Percentiles rank a stretch among this genome's conserved stretches.
Conservation (phyloP, 352 stramenopile genomes). For the Globisporangium nunn region DNA sequence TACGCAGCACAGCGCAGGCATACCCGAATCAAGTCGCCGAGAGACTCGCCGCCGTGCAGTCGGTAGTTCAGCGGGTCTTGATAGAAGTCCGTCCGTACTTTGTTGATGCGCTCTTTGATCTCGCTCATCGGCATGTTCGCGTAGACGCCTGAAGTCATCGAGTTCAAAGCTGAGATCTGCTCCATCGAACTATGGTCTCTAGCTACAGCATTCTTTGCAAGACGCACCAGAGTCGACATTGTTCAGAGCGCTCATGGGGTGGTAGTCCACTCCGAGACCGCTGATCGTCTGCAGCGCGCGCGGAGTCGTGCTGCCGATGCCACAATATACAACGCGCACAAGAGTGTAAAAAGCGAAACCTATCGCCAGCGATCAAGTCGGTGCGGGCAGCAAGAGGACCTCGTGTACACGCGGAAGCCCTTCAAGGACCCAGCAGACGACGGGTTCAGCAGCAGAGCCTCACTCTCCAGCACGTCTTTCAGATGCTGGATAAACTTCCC, state of each 20-base stretch:
- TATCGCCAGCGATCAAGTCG: background rate
- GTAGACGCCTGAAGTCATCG: conserved; percentile 20
- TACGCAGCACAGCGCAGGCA: background rate
- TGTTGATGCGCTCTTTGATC: conserved; percentile 27
- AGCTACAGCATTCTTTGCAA: background rate
- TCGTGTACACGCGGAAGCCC: conserved; percentile 29
- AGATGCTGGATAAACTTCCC: conserved; percentile 20
- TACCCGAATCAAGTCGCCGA: conserved; percentile 37
- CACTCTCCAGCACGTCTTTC: conserved; percentile 18
- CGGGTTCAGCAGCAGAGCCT: conserved; percentile 1
- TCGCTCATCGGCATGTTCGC: conserved; percentile 32
- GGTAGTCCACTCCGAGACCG: conserved; percentile 29
- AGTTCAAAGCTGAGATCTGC: background rate
- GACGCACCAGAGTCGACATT: conserved; percentile 28
- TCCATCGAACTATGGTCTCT: background rate
- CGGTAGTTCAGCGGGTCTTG: conserved; percentile 44
- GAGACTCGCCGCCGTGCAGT: conserved; percentile 35
- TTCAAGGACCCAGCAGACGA: conserved; percentile 6
- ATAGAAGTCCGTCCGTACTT: conserved; percentile 30
- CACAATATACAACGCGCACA: no score
- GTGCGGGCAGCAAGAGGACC: conserved; percentile 11
- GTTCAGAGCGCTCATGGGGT: conserved; percentile 35
- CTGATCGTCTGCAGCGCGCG: conserved; percentile 34
- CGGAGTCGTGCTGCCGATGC: conserved; percentile 21
- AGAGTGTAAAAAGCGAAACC: background rate